Base-by-base conservation (phyloP, 306 rosid genomes). In the Pueraria montana region DNA sequence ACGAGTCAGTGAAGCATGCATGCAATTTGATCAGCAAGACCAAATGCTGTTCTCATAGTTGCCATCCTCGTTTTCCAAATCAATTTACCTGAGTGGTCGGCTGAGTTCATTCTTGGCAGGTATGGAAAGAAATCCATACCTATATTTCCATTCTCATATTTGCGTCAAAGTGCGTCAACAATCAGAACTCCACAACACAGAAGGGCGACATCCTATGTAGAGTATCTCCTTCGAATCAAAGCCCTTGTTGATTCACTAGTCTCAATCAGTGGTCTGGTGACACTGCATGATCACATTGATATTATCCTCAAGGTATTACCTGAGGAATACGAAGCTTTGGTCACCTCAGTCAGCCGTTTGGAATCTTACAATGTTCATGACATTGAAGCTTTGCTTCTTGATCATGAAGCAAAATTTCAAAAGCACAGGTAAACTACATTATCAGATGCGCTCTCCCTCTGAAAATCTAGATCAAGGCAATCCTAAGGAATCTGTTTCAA, bases 401-500 rank as follows among this genome's bases (percentile, higher is more conserved):
- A 38, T 13, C 43, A 63, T 30, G 21, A 62, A 63, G 43, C 69
- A 30, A 63, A 32, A 63, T 12, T 27, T 27, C 43, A 30, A 63
- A 63, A 63, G 43, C 69, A 30, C 5, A 14, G 21, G 43, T 5
- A 14, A 63, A 63, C 43, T 14, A 30, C 69, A 27, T 27, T 14
- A 13, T 11, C 69, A 30, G 69, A 63, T 63, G 43, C 6, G 0
- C 69, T 30, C 43, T 11, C 18, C 38, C 38, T 30, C 20, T 63
- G 69, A 63, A n/a, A n/a, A 63, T 30, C 69, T 13, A 63, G 21
- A 32, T 63, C 21, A 63, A 63, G 67, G 42, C 4, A 62, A 62
- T 62, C 68, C 68, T 62, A 62, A 26, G 68, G 68, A 59, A 26
- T 62, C 68, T 62, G 68, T 62, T 62, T 27, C 40, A 63, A 63